Evolutionary conservation across 2,329 filamentous ascomycete species (phyloP).

Genomic region (Tolypocladium nubicola): DNA sequence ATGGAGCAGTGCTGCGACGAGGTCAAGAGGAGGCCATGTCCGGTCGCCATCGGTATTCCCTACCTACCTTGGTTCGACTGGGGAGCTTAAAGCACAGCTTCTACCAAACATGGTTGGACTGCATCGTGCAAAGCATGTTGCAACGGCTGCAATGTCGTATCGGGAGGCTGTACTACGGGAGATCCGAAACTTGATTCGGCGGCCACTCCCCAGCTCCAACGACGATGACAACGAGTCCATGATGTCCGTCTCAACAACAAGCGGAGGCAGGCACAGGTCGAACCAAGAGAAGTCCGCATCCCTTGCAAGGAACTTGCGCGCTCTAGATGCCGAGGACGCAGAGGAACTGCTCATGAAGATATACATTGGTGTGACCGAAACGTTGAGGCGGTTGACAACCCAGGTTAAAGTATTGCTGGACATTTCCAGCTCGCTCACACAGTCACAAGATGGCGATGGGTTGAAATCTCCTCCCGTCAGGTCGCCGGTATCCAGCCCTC

Average conservation of each 20-base stretch:
- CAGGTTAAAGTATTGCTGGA: slow-evolving; percentile 94
- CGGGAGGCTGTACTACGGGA: slow-evolving; percentile 77
- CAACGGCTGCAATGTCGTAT: slow-evolving; percentile 72
- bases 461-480: slow-evolving; percentile 36
- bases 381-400: slow-evolving; percentile 71
- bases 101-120: slow-evolving; percentile 65
- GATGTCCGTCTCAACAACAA: slow-evolving; percentile 70
- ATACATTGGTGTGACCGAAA: slow-evolving; percentile 82
- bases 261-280: slow-evolving; percentile 55
- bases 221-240: slow-evolving; percentile 91
- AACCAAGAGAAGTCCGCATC: slow-evolving; percentile 86
- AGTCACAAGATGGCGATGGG: slow-evolving; percentile 25
- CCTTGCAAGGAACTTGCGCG: slow-evolving; percentile 76
- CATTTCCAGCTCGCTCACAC: slow-evolving; percentile 66
- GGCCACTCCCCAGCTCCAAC: slow-evolving; percentile 79
- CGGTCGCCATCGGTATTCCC: slow-evolving; percentile 62
- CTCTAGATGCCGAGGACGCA: slow-evolving; percentile 72
- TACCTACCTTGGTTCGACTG: slow-evolving; percentile 65
- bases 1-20: slow-evolving; percentile 70
- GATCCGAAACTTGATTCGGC: slow-evolving; percentile 73
- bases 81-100: slow-evolving; percentile 60
- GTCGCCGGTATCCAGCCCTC: slow-evolving; percentile 44
- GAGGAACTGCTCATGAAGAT: slow-evolving; percentile 73
- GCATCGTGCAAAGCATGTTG: slow-evolving; percentile 70
- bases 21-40: slow-evolving; percentile 56